Conservation (phyloP, 345 rosid species). For the Moricandia arvensis region DNA sequence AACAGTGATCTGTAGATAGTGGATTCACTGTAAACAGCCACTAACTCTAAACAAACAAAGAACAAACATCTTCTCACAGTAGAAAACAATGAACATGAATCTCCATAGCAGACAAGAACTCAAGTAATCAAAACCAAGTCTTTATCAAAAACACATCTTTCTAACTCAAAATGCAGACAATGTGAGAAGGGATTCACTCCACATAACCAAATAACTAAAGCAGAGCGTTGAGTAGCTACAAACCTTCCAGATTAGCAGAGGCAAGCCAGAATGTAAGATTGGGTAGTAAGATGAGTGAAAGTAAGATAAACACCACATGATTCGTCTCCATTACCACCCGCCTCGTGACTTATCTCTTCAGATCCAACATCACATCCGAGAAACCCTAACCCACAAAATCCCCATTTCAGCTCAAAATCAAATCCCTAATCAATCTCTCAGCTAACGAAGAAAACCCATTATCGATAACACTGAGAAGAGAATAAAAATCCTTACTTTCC, state of each 20-base stretch:
- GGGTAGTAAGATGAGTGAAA: slow-evolving; percentile 19
- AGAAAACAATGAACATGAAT: background rate
- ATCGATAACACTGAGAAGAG: background rate
- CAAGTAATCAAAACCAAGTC: background rate
- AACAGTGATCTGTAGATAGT: slow-evolving; percentile 21
- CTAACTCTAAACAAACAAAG: background rate
- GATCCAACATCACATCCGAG: slow-evolving; percentile 26
- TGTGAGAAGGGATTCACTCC: background rate
- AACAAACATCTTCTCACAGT: background rate
- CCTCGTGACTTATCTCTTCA: slow-evolving; percentile 8
- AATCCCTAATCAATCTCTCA: background rate
- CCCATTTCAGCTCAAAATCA: background rate
- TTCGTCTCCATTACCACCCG: slow-evolving; percentile 23
- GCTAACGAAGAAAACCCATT: background rate
- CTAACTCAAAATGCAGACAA: slow-evolving; percentile 11
- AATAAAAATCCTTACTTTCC: slow-evolving; percentile 23
- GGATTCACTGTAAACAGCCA: slow-evolving; percentile 16
- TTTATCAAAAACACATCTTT: background rate
- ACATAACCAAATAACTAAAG: background rate
- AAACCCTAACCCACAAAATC: slow-evolving; percentile 22
- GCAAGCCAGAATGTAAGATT: slow-evolving; percentile 24
- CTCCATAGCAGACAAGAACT: background rate
- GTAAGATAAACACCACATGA: background rate
- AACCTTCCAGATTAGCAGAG: slow-evolving; percentile 42
- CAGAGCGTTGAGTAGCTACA: background rate